Evolutionary conservation across 2,329 filamentous ascomycete species (phyloP).

Genomic region (Ascomycota sp.): DNA sequence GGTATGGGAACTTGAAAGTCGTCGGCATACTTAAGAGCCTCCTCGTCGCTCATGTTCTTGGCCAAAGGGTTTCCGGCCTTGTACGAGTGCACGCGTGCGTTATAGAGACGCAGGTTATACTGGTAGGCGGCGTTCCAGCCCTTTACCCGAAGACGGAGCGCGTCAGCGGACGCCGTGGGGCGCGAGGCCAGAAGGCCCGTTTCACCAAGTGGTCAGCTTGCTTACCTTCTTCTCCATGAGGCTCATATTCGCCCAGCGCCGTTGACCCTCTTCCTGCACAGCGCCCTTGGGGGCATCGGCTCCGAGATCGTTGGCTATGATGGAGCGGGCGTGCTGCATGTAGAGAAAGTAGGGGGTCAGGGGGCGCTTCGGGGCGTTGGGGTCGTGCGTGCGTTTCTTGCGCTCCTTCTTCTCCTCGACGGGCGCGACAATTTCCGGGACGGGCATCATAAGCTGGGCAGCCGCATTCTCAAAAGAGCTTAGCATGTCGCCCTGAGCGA

Average conservation of each 20-base stretch:
- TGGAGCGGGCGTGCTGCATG: conserved; percentile 68
- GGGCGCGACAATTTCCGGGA: conserved; percentile 19
- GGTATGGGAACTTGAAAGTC: conserved; percentile 33
- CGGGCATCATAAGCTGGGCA: conserved; percentile 22
- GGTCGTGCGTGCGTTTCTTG: conserved; percentile 72
- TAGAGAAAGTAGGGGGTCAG: conserved; percentile 91
- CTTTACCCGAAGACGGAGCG: conserved; percentile 8
- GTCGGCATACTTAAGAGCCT: conserved; percentile 40
- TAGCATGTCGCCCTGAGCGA: conserved; percentile 21
- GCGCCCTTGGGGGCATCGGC: conserved; percentile 62
- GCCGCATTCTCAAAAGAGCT: conserved; percentile 32
- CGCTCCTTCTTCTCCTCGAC: conserved; percentile 65
- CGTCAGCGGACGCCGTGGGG: too few relatives aligned
- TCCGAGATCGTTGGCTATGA: conserved; percentile 63
- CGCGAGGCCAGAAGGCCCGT: neutral
- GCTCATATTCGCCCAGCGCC: conserved; percentile 64
- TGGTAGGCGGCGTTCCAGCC: conserved; percentile 48
- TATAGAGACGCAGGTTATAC: conserved; percentile 46
- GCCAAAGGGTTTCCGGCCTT: conserved; percentile 37
- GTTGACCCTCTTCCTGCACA: conserved; percentile 71
- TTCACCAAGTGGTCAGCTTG: too few relatives aligned
- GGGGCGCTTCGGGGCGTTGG: conserved; percentile 85
- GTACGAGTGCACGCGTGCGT: conserved; percentile 44
- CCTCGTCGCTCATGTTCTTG: conserved; percentile 39
- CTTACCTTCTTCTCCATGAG: conserved; percentile 40